Evolutionary conservation across 257 asterid genomes (phyloP).

Genomic region (Jaltomata sinuosa): DNA sequence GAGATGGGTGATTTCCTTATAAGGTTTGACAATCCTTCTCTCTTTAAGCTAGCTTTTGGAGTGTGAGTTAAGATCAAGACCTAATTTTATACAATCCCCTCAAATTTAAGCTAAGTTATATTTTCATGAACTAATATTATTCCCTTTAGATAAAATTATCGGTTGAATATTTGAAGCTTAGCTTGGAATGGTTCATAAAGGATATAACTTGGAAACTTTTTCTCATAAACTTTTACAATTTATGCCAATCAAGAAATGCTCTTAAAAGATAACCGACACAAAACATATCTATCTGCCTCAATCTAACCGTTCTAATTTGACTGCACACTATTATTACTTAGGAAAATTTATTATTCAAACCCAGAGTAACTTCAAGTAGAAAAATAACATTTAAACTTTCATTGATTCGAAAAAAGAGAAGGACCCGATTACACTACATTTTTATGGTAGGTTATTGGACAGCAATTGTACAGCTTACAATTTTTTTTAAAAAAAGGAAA

Average conservation of each 20-base stretch:
- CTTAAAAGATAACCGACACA: too few species aligned
- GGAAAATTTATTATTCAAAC: neutral
- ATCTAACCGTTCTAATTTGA: too few species aligned
- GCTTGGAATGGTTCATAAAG: neutral
- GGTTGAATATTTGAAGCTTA: neutral
- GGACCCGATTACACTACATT: neutral
- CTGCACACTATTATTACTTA: too few species aligned
- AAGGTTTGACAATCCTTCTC: too few species aligned
- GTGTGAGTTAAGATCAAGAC: too few species aligned
- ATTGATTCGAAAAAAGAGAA: neutral
- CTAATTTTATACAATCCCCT: neutral
- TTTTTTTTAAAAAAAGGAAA: neutral
- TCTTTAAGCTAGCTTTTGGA: too few species aligned
- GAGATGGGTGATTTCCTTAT: too few species aligned
- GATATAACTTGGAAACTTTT: neutral
- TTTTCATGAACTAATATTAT: neutral
- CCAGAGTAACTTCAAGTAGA: neutral
- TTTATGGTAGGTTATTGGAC: neutral
- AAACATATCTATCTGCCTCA: too few species aligned
- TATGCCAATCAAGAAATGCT: too few species aligned
- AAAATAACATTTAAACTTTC: neutral
- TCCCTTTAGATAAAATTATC: too few species aligned
- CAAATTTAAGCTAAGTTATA: neutral
- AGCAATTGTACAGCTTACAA: neutral
- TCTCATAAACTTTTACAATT: too few species aligned